Evolutionary conservation across 352 stramenopile genomes (phyloP).

Genomic region (Phytophthora citrophthora): DNA sequence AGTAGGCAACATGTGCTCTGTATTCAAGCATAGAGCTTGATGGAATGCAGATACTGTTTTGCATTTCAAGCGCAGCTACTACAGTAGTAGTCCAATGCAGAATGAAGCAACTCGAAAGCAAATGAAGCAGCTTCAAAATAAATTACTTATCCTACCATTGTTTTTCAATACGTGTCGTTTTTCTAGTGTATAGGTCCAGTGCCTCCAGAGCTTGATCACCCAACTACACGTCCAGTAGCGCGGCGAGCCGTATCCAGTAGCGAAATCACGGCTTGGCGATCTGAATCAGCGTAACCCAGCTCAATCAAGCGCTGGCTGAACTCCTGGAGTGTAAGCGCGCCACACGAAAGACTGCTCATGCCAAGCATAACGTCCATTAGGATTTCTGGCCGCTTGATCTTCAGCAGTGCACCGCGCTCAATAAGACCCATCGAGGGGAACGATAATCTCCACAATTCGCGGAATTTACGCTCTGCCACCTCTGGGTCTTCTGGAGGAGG

Average conservation of each 20-base stretch:
- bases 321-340: conserved; percentile 57
- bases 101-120: conserved; percentile 6
- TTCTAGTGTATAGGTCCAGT: conserved; percentile 34
- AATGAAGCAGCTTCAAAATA: conserved; percentile 42
- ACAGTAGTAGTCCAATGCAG: neutral
- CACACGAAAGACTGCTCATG: conserved; percentile 77
- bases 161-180: conserved; percentile 26
- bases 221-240: conserved; percentile 21
- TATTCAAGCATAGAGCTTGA: conserved; percentile 11
- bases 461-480: conserved; percentile 59
- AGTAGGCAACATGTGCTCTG: conserved; percentile 18
- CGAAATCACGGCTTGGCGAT: conserved; percentile 62
- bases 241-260: conserved; percentile 61
- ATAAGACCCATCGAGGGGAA: conserved; percentile 79
- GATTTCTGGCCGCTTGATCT: conserved; percentile 68
- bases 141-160: conserved; percentile 49
- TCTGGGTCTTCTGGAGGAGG: conserved; percentile 30
- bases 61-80: conserved; percentile 9
- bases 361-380: conserved; percentile 83
- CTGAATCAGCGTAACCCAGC: conserved; percentile 62
- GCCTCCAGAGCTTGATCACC: conserved; percentile 2
- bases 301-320: conserved; percentile 66
- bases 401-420: conserved; percentile 62
- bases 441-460: conserved; percentile 75
- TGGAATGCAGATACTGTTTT: too few species aligned